Percentiles rank a stretch among this genome's conserved stretches.
Evolutionary conservation across 139 green algal species (phyloP).

Genomic region (Chlorella sp.): DNA sequence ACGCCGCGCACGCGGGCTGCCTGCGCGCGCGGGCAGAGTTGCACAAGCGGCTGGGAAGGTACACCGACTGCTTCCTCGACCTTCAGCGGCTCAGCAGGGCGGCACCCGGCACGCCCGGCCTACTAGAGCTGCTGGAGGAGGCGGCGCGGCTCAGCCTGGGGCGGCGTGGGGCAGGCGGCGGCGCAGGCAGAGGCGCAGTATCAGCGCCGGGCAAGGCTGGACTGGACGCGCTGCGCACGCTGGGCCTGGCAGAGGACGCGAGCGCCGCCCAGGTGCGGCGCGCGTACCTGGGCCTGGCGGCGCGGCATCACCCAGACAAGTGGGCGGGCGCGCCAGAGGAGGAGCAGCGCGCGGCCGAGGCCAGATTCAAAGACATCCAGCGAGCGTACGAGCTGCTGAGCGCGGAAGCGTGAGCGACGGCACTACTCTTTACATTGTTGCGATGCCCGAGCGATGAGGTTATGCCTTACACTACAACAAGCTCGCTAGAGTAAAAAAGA

Average conservation of each 20-base stretch:
- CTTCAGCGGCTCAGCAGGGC: constrained; percentile 36
- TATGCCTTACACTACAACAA: too few species aligned
- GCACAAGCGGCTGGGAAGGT: constrained; percentile 16
- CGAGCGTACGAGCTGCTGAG: constrained; percentile 30
- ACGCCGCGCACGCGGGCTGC: constrained; percentile 9
- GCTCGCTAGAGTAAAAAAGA: too few species aligned
- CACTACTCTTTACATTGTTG: not conserved
- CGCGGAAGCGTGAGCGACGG: not conserved
- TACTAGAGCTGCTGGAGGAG: constrained; percentile 41
- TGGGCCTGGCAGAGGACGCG: constrained; percentile 15
- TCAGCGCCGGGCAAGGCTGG: not conserved
- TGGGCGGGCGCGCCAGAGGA: constrained; percentile 24
- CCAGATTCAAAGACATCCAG: constrained; percentile 40
- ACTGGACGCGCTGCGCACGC: constrained; percentile 18
- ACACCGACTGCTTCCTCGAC: constrained; percentile 41
- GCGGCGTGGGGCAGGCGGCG: not conserved
- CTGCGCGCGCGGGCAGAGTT: constrained; percentile 29
- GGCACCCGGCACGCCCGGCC: constrained; percentile 25
- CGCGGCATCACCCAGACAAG: constrained; percentile 61
- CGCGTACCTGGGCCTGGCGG: constrained; percentile 53
- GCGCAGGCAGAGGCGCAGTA: not conserved
- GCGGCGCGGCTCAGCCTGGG: constrained; percentile 31
- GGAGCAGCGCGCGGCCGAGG: constrained; percentile 25
- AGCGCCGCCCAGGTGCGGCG: constrained; percentile 34
- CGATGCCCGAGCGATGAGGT: too few species aligned